Evolutionary conservation across 2,329 filamentous ascomycete species (phyloP), one percentile per base, ranked within the genome.

Genomic region (Hypoxylon sp.): DNA sequence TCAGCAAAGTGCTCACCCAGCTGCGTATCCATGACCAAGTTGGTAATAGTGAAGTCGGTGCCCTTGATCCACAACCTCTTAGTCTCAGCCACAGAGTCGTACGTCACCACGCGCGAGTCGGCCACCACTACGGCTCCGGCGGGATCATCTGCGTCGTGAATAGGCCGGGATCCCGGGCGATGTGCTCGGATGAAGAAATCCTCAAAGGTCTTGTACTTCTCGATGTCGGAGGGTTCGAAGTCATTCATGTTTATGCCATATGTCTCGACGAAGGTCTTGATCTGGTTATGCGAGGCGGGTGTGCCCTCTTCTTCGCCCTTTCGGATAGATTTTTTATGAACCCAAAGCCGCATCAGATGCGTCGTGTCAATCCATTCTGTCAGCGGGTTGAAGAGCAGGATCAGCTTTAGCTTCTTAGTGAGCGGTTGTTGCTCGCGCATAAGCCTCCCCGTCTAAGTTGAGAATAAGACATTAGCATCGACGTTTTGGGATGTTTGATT

Each of bases 1-100:
- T 78, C 73, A 4, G 70, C 70, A 60, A 79, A 82, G 23, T 68
- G 62, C n/a, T 69, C 62, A 4, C 76, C 77, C 0, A 78, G 65
- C 9, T 78, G 68, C 29, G 66, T 68, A 57, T 79, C 77, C 61
- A 75, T 76, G 6, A 81, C 71, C 0, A 83, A 72, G 46, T 78
- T 78, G 9, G 75, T 72, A 46, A 83, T 77, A 5, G 75, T 79
- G 66, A 83, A 83, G 39, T 81, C 73, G n/a, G 69, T 72, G 1
- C 80, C 80, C 63, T 83, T 82, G 63, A 83, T 80, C 80, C 80
- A 82, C 32, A 81, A 69, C 46, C 67, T 74, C 55, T 74, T 74
- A 3, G 75, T 75, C 50, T 75, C 70, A 5, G 72, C 69, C 8
- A 81, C 74, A 5, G 74, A 75, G 3, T 75, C 69, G 65, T 78